A percentile compares a stretch with the other conserved stretches of the same genome.
Conservation (phyloP, 805 yeast species). For the Pichia heedii region DNA sequence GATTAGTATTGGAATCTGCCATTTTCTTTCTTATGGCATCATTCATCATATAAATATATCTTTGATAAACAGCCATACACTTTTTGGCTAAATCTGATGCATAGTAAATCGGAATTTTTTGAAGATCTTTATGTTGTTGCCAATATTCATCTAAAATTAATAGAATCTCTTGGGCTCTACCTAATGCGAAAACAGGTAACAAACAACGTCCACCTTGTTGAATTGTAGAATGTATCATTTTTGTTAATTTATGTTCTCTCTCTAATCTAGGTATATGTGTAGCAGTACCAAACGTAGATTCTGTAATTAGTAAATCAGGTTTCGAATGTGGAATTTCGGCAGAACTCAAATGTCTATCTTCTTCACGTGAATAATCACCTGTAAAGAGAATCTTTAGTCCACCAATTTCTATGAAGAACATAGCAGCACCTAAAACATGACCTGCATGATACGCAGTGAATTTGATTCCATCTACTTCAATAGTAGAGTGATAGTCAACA, state of each 20-base stretch:
- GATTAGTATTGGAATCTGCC: slow-evolving; percentile 74
- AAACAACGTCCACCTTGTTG: slow-evolving; percentile 85
- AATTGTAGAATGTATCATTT: slow-evolving; percentile 74
- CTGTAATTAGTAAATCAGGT: slow-evolving; percentile 88
- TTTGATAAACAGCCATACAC: slow-evolving; percentile 95
- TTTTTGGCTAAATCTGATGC: slow-evolving; percentile 91
- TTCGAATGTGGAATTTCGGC: slow-evolving; percentile 87
- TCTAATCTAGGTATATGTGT: slow-evolving; percentile 87
- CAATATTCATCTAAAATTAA: slow-evolving; percentile 92
- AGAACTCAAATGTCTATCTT: slow-evolving; percentile 86
- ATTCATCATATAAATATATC: slow-evolving; percentile 96
- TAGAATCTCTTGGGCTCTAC: slow-evolving; percentile 91
- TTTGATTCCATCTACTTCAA: slow-evolving; percentile 87
- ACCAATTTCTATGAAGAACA: slow-evolving; percentile 92
- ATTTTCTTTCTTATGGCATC: slow-evolving; percentile 72
- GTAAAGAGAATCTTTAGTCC: slow-evolving; percentile 85
- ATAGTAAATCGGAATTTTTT: slow-evolving; percentile 74
- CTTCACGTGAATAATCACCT: slow-evolving; percentile 95
- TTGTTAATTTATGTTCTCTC: slow-evolving; percentile 74
- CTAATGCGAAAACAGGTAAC: slow-evolving; percentile 92
- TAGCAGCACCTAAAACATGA: slow-evolving; percentile 98
- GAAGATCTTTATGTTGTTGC: slow-evolving; percentile 74
- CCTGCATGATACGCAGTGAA: slow-evolving; percentile 99
- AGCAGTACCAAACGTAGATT: slow-evolving; percentile 96
- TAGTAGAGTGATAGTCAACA: slow-evolving; percentile 89